These are phyloP conservation scores for Ilex paraguariensis DNA, from an alignment of 305 asterid genomes.

Conservation along the genomic window DNA sequence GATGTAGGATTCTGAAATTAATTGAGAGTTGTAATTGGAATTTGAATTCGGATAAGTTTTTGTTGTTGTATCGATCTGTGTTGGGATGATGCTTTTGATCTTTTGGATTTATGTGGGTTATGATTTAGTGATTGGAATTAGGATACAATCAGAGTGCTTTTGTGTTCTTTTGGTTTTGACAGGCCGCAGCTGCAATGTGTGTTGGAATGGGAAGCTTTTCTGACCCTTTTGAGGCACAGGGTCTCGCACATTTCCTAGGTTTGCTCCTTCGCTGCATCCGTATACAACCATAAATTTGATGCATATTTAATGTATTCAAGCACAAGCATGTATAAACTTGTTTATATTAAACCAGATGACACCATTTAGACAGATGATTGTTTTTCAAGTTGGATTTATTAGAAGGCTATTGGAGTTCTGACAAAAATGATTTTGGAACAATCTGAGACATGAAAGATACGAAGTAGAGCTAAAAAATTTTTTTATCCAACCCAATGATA, in stretches of 20 bases:
- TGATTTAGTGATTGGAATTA: not conserved
- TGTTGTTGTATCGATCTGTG: not conserved
- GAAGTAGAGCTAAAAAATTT: no score
- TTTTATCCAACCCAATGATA: no score
- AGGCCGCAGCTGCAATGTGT: constrained; percentile 99
- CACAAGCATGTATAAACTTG: no score
- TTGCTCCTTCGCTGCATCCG: constrained; percentile 8
- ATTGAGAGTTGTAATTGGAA: not conserved
- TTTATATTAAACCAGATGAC: no score
- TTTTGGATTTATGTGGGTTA: no score
- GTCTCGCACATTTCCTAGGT: constrained; percentile 98
- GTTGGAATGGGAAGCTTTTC: constrained; percentile 93
- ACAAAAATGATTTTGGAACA: no score
- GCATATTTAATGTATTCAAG: no score
- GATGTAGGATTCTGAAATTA: not conserved
- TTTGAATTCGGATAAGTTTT: not conserved
- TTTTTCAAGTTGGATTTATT: no score
- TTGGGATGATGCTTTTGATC: not conserved
- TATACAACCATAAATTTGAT: no score
- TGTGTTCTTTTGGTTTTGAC: constrained; percentile 19
- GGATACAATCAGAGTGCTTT: not conserved
- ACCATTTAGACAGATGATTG: no score
- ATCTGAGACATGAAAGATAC: no score
- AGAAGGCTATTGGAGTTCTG: no score
- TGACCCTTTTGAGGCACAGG: constrained; percentile 97